Evolutionary conservation across 129 eudicot genomes (phyloP), one percentile per base, ranked within the genome.

Genomic region (Heracleum sosnowskyi): DNA sequence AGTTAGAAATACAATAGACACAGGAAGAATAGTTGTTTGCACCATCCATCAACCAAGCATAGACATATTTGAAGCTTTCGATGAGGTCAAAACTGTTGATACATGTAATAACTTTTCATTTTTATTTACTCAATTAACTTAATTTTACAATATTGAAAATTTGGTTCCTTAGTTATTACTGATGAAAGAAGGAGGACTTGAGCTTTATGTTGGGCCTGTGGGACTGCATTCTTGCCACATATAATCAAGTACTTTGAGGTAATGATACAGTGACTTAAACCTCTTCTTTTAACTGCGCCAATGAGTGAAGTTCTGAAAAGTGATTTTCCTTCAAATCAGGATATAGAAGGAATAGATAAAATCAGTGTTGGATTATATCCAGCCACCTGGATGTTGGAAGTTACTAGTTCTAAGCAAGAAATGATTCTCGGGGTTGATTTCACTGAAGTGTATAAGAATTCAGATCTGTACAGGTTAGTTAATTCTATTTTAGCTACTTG

Each of bases 1-100:
- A 15, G 89, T 89, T 2, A 86, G 96, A 81, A 92, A 92, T 80
- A 92, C 97, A 0, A 96, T 88, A 2, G 93, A 92, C 82, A 92
- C 96, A 0, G 96, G 97, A 75, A 75, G 97, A 78, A 92, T 96
- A 0, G 96, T 92, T 29, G 93, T 92, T 34, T 92, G 97, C 89
- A 90, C 96, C 83, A 93, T 93, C 66, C 96, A 93, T 83, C 98
- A 90, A 81, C 98, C 98, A 40, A 93, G 98, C 86, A 87, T 93
- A 1, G 97, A 93, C 79, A 91, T 93, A 9, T 93, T 93, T 77
- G 97, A 93, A 77, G 89, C 97, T 74, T 93, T 93, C 49, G 98
- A 93, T 77, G 98, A 93, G 97, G 98, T 92, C 39, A 71, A 49
- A 47, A 40, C 4, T 57, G 18, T n/a, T 72, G 6, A 46, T 39